These are phyloP conservation scores for Suhomyces sp. DNA, from an alignment of 805 yeast genomes.

Conservation along the genomic window DNA sequence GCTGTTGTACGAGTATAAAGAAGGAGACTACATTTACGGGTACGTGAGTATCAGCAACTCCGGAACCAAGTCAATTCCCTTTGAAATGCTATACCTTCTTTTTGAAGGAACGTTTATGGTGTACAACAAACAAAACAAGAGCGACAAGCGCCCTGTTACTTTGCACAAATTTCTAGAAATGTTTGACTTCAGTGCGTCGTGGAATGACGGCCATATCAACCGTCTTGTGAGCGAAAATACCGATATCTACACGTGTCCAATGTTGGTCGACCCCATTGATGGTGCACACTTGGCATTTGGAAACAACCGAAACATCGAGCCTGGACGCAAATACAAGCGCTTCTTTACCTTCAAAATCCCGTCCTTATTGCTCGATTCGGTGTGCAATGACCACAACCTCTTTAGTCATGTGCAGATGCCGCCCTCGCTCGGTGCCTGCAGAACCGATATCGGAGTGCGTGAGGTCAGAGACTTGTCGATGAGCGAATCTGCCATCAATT, in stretches of 20 bases:
- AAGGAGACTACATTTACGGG: conserved; percentile 68
- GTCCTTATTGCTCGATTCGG: conserved; percentile 32
- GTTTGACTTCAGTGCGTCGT: conserved; percentile 53
- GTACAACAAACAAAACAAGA: conserved; percentile 13
- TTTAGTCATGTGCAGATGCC: conserved; percentile 33
- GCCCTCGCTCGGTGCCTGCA: conserved; percentile 29
- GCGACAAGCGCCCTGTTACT: not conserved
- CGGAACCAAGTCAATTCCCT: conserved; percentile 42
- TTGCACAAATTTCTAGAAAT: conserved; percentile 40
- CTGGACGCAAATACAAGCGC: conserved; percentile 30
- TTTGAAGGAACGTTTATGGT: conserved; percentile 49
- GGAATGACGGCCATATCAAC: conserved; percentile 37
- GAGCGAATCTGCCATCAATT: conserved; percentile 25
- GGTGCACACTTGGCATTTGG: conserved; percentile 19
- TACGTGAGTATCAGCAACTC: conserved; percentile 44
- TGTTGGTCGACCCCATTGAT: conserved; percentile 25
- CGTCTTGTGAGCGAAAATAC: conserved; percentile 27
- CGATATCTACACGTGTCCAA: conserved; percentile 14
- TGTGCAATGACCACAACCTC: conserved; percentile 32
- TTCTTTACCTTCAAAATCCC: conserved; percentile 44
- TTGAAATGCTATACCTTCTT: conserved; percentile 60
- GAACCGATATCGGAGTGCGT: not conserved
- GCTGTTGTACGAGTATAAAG: conserved; percentile 49
- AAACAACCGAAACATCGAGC: conserved; percentile 13
- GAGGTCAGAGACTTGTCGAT: conserved; percentile 28